These are phyloP conservation scores for Eucalyptus coolabah DNA, from an alignment of 345 rosid genomes.

Conservation along the genomic window DNA sequence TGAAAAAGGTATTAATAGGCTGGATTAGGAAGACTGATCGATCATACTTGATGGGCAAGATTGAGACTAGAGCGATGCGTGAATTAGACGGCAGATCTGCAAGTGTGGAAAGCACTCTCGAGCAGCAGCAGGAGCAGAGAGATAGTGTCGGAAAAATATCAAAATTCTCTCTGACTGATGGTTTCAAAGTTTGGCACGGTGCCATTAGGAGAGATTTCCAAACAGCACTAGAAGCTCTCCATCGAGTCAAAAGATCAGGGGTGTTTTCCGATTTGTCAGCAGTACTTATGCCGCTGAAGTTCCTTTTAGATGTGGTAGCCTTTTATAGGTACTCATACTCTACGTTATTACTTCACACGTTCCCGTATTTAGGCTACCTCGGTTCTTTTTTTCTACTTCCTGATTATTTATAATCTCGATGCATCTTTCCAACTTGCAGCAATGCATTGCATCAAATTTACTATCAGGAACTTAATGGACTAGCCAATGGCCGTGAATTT, in stretches of 20 bases:
- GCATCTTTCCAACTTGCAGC: constrained; percentile 17
- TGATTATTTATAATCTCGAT: background rate
- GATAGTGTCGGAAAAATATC: background rate
- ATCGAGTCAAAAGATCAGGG: constrained; percentile 19
- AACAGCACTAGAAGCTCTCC: constrained; percentile 30
- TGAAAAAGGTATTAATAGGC: constrained; percentile 44
- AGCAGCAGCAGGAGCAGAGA: background rate
- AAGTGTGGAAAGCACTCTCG: background rate
- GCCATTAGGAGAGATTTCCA: constrained; percentile 45
- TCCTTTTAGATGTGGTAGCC: constrained; percentile 52
- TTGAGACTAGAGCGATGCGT: background rate
- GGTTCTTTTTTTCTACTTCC: background rate
- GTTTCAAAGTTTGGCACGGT: constrained; percentile 44
- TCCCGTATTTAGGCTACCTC: background rate
- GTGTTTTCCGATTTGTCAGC: constrained; percentile 18
- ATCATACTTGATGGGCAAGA: background rate
- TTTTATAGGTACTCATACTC: constrained; percentile 46
- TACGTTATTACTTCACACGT: background rate
- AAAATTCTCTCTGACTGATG: background rate
- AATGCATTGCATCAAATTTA: constrained; percentile 45
- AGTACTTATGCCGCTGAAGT: constrained; percentile 33
- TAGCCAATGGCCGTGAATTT: constrained; percentile 7
- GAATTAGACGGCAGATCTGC: background rate
- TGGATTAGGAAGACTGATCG: constrained; percentile 24
- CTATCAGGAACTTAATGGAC: constrained; percentile 29